Conservation (phyloP, 164 flowering plant genomes). For the Tetracentron sinense region DNA sequence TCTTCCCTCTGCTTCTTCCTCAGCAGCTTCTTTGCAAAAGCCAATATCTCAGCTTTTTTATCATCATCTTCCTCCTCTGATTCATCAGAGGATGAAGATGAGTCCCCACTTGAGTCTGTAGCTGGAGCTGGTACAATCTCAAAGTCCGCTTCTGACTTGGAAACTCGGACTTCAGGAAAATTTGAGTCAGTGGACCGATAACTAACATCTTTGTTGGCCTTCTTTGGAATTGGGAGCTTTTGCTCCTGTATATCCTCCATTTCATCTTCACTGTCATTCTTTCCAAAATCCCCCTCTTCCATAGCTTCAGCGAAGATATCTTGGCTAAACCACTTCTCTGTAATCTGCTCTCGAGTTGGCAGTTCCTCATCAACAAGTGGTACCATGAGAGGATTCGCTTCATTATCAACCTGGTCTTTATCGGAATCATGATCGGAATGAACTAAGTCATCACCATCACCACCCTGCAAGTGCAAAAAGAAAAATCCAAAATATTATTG, state of each 20-base stretch:
- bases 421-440: conserved; percentile 68
- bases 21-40: conserved; percentile 79
- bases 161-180: conserved; percentile 9
- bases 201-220: conserved; percentile 19
- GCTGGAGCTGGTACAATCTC: conserved; percentile 85
- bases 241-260: conserved; percentile 39
- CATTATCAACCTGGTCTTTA: conserved; percentile 41
- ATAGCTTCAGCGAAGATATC: conserved; percentile 74
- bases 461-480: conserved; percentile 36
- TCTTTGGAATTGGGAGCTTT: conserved; percentile 19
- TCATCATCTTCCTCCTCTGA: conserved; percentile 58
- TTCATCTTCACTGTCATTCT: conserved; percentile 63
- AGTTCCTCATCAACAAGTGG: conserved; percentile 48
- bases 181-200: conserved; percentile 9
- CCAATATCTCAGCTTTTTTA: conserved; percentile 73
- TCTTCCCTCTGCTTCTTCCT: conserved; percentile 80
- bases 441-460: conserved; percentile 34
- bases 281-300: conserved; percentile 44
- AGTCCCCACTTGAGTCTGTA: conserved; percentile 73
- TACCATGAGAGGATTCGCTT: conserved; percentile 82
- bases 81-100: conserved; percentile 56
- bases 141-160: conserved; percentile 52
- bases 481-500: conserved; percentile 2
- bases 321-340: conserved; percentile 80
- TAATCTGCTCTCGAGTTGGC: conserved; percentile 63